A percentile compares a stretch with the other conserved stretches of the same genome.
These are phyloP conservation scores for Glycine tomentella DNA, from an alignment of 306 rosid species.

Conservation along the genomic window DNA sequence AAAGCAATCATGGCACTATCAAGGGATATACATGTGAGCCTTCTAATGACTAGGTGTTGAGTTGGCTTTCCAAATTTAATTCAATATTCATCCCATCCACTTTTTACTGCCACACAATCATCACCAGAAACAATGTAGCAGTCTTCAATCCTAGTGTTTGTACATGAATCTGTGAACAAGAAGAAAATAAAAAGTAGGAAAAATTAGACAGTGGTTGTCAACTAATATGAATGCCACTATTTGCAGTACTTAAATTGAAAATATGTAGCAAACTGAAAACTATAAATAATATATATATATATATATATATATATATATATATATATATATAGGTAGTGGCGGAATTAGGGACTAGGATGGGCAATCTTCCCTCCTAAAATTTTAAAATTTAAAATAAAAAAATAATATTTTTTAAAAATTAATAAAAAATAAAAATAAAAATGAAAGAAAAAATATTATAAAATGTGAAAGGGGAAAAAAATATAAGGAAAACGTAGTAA, in stretches of 20 bases:
- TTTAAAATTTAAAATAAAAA: too few species aligned
- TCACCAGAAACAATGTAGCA: conserved; percentile 80
- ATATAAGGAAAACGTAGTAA: too few species aligned
- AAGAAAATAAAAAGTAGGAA: background rate
- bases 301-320: too few species aligned
- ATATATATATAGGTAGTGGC: too few species aligned
- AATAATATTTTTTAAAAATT: too few species aligned
- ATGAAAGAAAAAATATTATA: too few species aligned
- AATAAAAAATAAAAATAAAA: too few species aligned
- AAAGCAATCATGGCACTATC: conserved; percentile 73
- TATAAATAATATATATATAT: background rate
- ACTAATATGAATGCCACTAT: too few species aligned
- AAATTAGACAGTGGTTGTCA: background rate
- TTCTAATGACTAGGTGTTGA: conserved; percentile 54
- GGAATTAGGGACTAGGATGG: too few species aligned
- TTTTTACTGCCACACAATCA: conserved; percentile 73
- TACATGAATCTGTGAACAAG: conserved; percentile 63
- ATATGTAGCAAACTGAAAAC: background rate
- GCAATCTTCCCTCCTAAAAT: too few species aligned
- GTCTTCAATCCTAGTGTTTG: conserved; percentile 62
- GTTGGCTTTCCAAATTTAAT: conserved; percentile 69
- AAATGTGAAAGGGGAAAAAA: too few species aligned
- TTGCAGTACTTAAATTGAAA: too few species aligned
- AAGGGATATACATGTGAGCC: conserved; percentile 71
- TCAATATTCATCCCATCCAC: conserved; percentile 80